A percentile compares a stretch with the other conserved stretches of the same genome.
These are phyloP conservation scores for Paradendryphiella salina DNA, from an alignment of 2,329 filamentous ascomycete genomes.

Conservation along the genomic window DNA sequence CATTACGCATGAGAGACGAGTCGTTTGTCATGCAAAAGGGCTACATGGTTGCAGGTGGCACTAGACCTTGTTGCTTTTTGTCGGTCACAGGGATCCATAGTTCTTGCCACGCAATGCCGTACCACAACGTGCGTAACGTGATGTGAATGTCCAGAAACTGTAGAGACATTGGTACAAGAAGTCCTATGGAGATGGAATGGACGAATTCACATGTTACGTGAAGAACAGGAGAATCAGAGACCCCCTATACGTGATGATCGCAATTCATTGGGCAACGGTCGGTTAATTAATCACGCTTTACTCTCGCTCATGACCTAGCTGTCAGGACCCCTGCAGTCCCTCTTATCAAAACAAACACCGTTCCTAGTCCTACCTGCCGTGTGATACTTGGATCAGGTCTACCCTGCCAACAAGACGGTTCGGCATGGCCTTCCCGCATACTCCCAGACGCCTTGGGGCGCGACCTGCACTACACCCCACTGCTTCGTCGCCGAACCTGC, in stretches of 20 bases:
- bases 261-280: conserved; percentile 11
- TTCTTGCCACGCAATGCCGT: not conserved
- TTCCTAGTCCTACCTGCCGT: conserved; percentile 14
- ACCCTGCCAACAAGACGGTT: conserved; percentile 13
- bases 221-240: conserved; percentile 1
- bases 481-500: conserved; percentile 50
- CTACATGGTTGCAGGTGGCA: not conserved
- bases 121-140: not conserved
- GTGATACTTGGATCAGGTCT: conserved; percentile 16
- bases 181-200: not conserved
- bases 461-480: conserved; percentile 49
- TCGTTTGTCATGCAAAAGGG: not conserved
- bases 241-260: not conserved
- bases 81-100: not conserved
- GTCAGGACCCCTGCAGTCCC: conserved; percentile 9
- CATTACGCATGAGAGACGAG: not conserved
- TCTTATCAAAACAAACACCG: conserved; percentile 21
- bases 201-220: not conserved
- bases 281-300: conserved; percentile 13
- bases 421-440: conserved; percentile 48
- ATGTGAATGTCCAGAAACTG: not conserved
- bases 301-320: conserved; percentile 6
- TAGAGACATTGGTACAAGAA: not conserved
- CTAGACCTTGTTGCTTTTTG: not conserved
- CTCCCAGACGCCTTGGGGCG: conserved; percentile 46